Evolutionary conservation across 805 yeast genomes (phyloP), one percentile per base, ranked within the genome.

Genomic region (Metschnikowia arizonensis): DNA sequence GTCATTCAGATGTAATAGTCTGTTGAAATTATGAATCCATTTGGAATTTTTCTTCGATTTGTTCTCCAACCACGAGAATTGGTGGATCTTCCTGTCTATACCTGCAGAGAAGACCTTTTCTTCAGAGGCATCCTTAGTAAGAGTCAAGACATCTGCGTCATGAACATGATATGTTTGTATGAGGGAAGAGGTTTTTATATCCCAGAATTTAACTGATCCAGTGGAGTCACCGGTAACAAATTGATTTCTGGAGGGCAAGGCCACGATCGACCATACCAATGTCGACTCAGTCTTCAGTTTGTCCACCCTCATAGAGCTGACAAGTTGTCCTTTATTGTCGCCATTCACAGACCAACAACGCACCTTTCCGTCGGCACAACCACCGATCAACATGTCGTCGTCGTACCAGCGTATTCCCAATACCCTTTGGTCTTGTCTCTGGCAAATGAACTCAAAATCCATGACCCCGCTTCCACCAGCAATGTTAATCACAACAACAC

Each of bases 181-280:
- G 48, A 93, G 69, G 1, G 96, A 82, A 54, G 81, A 82, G 54
- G 79, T 83, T 39, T 78, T 76, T 50, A 84, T 72, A 58, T 91
- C 96, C 99, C 99, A 93, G 52, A 93, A 77, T 64, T 91, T 91
- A 42, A 93, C 79, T 7, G 86, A 76, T 1, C 99, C 99, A 1
- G 97, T 91, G 5, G 97, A 89, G 67, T 93, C 99, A 44, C 98
- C 99, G 49, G 89, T 81, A n/a, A 88, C 95, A 47, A 93, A 76
- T 62, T 88, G 95, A 44, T 79, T 73, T 40, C 77, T 76, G 33
- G 70, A 61, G 4, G 84, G 81, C 47, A 90, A 67, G 26, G 82
- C 81, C 36, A 75, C 55, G 1, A 93, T 81, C 29, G 88, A 75
- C 99, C 99, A 93, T 6, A 93, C 93, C 50, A 93, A 72, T 3